These are phyloP conservation scores for Fusarium albosuccineum DNA, from an alignment of 2,329 filamentous ascomycete species.

Conservation along the genomic window DNA sequence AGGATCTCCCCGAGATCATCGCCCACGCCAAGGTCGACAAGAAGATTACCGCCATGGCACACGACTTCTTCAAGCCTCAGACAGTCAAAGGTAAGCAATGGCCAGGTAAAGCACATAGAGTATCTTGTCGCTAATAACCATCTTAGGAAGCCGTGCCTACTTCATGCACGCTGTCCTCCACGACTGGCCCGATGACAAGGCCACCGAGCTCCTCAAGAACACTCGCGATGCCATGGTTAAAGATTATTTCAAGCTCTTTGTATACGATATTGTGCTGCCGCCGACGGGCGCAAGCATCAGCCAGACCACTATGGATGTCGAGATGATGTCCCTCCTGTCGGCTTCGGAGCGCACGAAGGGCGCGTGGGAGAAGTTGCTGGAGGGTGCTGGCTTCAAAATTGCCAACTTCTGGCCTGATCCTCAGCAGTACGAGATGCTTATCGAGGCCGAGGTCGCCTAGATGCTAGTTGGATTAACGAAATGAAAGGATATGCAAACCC, in stretches of 20 bases:
- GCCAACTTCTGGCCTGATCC: slow-evolving; percentile 36
- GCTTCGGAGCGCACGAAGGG: slow-evolving; percentile 39
- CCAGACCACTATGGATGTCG: slow-evolving; percentile 47
- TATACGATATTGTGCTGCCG: slow-evolving; percentile 39
- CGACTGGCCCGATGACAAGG: slow-evolving; percentile 60
- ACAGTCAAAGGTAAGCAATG: slow-evolving; percentile 19
- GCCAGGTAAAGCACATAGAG: neutral
- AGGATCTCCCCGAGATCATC: slow-evolving; percentile 37
- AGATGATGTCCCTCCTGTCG: slow-evolving; percentile 45
- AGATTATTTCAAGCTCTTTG: slow-evolving; percentile 45
- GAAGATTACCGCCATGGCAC: slow-evolving; percentile 19
- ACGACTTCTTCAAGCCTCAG: slow-evolving; percentile 38
- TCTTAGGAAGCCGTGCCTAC: slow-evolving; percentile 55
- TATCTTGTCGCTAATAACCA: neutral
- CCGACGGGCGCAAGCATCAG: slow-evolving; percentile 34
- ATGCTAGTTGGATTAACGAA: too few relatives aligned
- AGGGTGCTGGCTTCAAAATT: slow-evolving; percentile 20
- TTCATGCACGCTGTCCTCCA: slow-evolving; percentile 63
- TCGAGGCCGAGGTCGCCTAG: slow-evolving; percentile 32
- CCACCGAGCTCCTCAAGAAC: slow-evolving; percentile 45
- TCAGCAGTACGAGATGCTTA: slow-evolving; percentile 43
- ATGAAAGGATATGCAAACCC: too few relatives aligned
- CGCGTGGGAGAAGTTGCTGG: slow-evolving; percentile 34
- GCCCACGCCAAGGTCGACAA: slow-evolving; percentile 16
- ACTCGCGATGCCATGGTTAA: slow-evolving; percentile 32